Percentiles rank a stretch among this genome's conserved stretches.
phyloP scores from a whole-genome alignment of 2,329 filamentous ascomycete genomes.

The Shiraia bambusicola region DNA sequence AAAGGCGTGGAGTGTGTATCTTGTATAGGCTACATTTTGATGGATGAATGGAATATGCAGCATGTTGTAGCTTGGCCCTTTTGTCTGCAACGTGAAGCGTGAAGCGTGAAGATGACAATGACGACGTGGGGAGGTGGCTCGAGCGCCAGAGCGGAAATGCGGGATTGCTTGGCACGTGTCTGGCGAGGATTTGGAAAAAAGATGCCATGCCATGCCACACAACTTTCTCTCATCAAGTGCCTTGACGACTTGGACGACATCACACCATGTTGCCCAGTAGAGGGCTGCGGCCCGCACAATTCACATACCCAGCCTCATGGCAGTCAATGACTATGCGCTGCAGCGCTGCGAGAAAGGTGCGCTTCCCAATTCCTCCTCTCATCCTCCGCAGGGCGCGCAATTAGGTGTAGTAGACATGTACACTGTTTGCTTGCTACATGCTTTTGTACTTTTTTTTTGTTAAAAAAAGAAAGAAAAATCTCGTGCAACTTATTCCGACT shows the following conservation, averaged over 20 bases:
- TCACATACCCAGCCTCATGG: conserved; percentile 23
- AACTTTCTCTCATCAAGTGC: too few relatives aligned
- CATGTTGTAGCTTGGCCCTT: not conserved
- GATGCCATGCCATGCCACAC: too few relatives aligned
- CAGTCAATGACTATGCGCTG: conserved; percentile 23
- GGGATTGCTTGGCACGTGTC: conserved; percentile 25
- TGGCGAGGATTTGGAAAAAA: conserved; percentile 29
- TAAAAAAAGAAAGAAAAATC: too few relatives aligned
- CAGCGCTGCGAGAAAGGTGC: conserved; percentile 38
- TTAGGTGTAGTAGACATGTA: not conserved
- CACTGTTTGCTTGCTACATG: not conserved
- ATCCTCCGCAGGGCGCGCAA: conserved; percentile 13
- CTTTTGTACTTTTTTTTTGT: too few relatives aligned
- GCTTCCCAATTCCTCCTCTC: conserved; percentile 11
- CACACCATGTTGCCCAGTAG: conserved; percentile 52
- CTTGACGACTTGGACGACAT: conserved; percentile 28
- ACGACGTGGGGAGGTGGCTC: conserved; percentile 1
- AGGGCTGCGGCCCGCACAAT: conserved; percentile 45
- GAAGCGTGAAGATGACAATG: too few relatives aligned
- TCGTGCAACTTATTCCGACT: too few relatives aligned
- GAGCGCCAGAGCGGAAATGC: conserved; percentile 9
- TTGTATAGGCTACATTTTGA: conserved; percentile 11
- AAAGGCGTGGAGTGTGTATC: conserved; percentile 12
- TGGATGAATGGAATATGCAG: conserved; percentile 13
- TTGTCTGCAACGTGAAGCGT: too few relatives aligned